Evolutionary conservation across 1,139 yeast genomes (phyloP).

Genomic region (Taphrina flavorubra): DNA sequence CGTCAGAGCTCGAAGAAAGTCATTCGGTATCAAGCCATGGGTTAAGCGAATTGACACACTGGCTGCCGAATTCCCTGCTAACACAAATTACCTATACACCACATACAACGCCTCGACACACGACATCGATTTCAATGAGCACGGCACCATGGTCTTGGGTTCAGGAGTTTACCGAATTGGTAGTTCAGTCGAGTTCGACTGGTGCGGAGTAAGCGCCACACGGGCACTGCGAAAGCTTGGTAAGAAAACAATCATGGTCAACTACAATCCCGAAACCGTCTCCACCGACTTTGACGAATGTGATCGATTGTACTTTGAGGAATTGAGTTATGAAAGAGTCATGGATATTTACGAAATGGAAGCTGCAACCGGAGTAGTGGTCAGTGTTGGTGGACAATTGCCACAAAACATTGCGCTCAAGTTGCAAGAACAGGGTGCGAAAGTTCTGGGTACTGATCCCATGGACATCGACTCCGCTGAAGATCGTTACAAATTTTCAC

Average conservation of each 20-base stretch:
- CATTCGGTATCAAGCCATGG: conserved; percentile 81
- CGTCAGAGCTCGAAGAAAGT: conserved; percentile 79
- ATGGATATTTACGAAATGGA: conserved; percentile 96
- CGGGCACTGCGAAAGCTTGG: conserved; percentile 89
- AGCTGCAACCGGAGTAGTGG: conserved; percentile 85
- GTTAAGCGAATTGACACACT: conserved; percentile 96
- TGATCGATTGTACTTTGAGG: conserved; percentile 95
- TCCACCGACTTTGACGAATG: conserved; percentile 98
- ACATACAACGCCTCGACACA: conserved; percentile 90
- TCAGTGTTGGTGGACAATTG: conserved; percentile 96
- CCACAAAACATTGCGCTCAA: conserved; percentile 94
- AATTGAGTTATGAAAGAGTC: conserved; percentile 91
- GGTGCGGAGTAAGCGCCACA: conserved; percentile 99
- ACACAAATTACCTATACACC: conserved; percentile 92
- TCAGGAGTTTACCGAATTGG: conserved; percentile 99
- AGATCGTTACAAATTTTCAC: conserved; percentile 96
- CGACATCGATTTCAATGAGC: conserved; percentile 83
- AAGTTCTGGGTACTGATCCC: conserved; percentile 91
- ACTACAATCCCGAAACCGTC: conserved; percentile 98
- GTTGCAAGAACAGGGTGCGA: conserved; percentile 82
- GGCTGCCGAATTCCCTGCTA: conserved; percentile 99
- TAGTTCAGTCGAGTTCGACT: conserved; percentile 96
- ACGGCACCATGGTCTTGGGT: conserved; percentile 93
- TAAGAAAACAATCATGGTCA: conserved; percentile 90
- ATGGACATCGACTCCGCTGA: conserved; percentile 96